These are phyloP conservation scores for Candida insectorum DNA, from an alignment of 805 yeast species.

Conservation along the genomic window DNA sequence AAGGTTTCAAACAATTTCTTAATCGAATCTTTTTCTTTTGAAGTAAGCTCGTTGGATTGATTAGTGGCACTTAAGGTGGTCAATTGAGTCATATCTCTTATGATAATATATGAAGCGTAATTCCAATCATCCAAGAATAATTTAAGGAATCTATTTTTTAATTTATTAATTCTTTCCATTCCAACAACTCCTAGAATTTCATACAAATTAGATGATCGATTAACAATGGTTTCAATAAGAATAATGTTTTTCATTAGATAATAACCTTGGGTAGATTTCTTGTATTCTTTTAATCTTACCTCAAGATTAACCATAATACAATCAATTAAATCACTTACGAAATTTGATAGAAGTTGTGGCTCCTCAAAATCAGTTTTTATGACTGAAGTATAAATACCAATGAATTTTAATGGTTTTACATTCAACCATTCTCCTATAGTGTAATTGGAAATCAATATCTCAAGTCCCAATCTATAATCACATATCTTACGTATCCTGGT, in stretches of 20 bases:
- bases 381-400: constrained; percentile 46
- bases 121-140: constrained; percentile 79
- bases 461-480: constrained; percentile 55
- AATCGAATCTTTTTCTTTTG: constrained; percentile 75
- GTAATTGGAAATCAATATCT: constrained; percentile 46
- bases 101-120: constrained; percentile 65
- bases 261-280: constrained; percentile 59
- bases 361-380: constrained; percentile 40
- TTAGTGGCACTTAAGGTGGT: constrained; percentile 44
- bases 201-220: constrained; percentile 51
- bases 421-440: constrained; percentile 68
- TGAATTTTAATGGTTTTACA: constrained; percentile 51
- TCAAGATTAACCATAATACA: constrained; percentile 65
- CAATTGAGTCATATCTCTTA: constrained; percentile 72
- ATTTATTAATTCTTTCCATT: constrained; percentile 55
- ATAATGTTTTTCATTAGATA: constrained; percentile 68
- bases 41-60: constrained; percentile 26
- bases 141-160: constrained; percentile 72
- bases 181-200: constrained; percentile 59
- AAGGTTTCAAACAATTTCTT: constrained; percentile 84
- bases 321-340: constrained; percentile 75
- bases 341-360: constrained; percentile 57
- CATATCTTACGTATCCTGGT: constrained; percentile 63
- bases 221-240: constrained; percentile 69
- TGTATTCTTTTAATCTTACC: constrained; percentile 46